Evolutionary conservation across 2,329 filamentous ascomycete genomes (phyloP).

Genomic region (Hypoxylon sp.): DNA sequence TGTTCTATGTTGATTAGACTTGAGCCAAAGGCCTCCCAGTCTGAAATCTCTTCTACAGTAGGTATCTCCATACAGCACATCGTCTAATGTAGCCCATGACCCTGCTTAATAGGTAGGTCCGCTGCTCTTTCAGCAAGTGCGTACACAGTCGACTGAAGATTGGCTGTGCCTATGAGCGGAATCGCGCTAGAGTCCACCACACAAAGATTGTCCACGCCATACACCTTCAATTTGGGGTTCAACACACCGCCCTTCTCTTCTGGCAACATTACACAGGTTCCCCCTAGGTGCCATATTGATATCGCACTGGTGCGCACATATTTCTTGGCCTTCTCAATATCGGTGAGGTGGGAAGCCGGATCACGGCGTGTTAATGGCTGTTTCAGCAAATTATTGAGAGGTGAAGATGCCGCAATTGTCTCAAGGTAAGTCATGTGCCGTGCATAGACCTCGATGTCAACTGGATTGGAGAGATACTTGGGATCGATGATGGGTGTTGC

Average conservation of each 20-base stretch:
- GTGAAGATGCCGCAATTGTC: constrained; percentile 15
- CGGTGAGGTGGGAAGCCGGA: constrained; percentile 10
- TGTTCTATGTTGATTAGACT: too few relatives aligned
- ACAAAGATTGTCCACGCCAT: constrained; percentile 54
- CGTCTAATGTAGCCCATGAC: not conserved
- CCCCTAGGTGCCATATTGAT: constrained; percentile 33
- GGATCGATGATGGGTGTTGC: constrained; percentile 21
- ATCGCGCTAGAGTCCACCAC: constrained; percentile 57
- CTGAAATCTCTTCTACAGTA: too few relatives aligned
- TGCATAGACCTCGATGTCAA: constrained; percentile 27
- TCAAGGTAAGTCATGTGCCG: constrained; percentile 26
- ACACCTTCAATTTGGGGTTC: constrained; percentile 52
- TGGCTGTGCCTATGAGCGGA: constrained; percentile 54
- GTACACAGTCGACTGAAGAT: constrained; percentile 53
- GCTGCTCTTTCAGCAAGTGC: constrained; percentile 43
- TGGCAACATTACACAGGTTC: constrained; percentile 54
- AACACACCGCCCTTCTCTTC: constrained; percentile 55
- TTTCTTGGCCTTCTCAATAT: constrained; percentile 33
- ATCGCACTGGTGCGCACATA: constrained; percentile 25
- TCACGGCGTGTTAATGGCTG: constrained; percentile 14
- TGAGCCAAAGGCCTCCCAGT: too few relatives aligned
- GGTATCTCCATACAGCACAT: too few relatives aligned
- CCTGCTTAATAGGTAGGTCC: constrained; percentile 51
- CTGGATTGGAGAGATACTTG: constrained; percentile 17
- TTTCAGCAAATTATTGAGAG: constrained; percentile 32